A percentile compares a stretch with the other conserved stretches of the same genome.
Evolutionary conservation across 331 rosid genomes (phyloP).

Genomic region (Quercus tomentella): DNA sequence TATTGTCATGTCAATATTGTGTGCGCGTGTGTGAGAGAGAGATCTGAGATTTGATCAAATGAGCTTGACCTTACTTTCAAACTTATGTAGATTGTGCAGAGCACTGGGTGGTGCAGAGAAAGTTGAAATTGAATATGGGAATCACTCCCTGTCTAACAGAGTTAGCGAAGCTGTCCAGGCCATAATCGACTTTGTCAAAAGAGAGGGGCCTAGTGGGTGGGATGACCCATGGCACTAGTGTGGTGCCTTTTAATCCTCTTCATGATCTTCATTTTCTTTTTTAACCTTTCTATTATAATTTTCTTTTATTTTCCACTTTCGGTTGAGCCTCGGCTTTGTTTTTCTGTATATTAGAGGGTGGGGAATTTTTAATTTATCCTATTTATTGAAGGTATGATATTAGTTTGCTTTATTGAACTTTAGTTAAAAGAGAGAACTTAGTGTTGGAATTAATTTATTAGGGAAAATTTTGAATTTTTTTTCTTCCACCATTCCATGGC

Average conservation of each 20-base stretch:
- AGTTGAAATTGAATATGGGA: conserved; percentile 84
- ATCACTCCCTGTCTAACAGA: conserved; percentile 96
- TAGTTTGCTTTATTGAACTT: not conserved
- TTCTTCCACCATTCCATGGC: not conserved
- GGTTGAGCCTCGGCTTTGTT: not conserved
- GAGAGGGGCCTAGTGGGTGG: conserved; percentile 98
- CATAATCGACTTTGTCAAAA: conserved; percentile 71
- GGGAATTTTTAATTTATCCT: not conserved
- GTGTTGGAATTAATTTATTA: not conserved
- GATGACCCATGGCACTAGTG: conserved; percentile 92
- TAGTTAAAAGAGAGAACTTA: not conserved
- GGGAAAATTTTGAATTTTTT: not conserved
- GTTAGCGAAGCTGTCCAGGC: conserved; percentile 74
- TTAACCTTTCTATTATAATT: not conserved
- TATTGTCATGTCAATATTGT: not conserved
- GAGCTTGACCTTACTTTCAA: conserved; percentile 12
- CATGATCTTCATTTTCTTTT: not conserved
- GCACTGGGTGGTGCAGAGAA: conserved; percentile 97
- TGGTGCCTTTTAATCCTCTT: not conserved
- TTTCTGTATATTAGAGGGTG: not conserved
- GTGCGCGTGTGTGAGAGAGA: not conserved
- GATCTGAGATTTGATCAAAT: not conserved
- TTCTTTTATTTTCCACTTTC: conserved; percentile 2
- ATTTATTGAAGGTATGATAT: not conserved
- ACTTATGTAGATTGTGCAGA: conserved; percentile 74